Evolutionary conservation across 2,329 filamentous ascomycete species (phyloP).

Genomic region (Scopulariopsis brevicaulis): DNA sequence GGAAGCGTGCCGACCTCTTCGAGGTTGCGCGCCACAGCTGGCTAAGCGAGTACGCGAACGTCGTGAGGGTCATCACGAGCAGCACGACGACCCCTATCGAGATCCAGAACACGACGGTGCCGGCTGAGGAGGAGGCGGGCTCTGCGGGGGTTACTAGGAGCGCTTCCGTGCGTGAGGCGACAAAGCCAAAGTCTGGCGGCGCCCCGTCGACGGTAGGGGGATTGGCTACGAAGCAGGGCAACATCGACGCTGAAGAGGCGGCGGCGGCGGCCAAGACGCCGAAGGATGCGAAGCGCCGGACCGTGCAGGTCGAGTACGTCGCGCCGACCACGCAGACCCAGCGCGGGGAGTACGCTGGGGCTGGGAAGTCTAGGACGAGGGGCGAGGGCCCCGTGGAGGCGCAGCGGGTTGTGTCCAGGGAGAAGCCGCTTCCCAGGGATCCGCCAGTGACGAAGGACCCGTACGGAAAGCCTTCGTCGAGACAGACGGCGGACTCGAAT

Average conservation of each 20-base stretch:
- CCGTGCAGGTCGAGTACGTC: conserved; percentile 96
- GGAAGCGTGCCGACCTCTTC: conserved; percentile 90
- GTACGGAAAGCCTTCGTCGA: conserved; percentile 22
- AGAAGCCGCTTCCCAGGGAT: conserved; percentile 51
- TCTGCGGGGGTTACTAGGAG: conserved; percentile 63
- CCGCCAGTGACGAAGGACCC: conserved; percentile 34
- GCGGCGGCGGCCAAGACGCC: conserved; percentile 46
- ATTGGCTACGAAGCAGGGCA: conserved; percentile 61
- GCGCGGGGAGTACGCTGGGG: conserved; percentile 38
- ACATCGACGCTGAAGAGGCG: conserved; percentile 57
- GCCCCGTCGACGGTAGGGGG: conserved; percentile 43
- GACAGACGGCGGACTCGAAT: conserved; percentile 12
- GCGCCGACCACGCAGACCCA: conserved; percentile 79
- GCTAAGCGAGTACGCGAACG: conserved; percentile 93
- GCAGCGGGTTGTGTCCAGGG: conserved; percentile 29
- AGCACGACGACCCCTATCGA: conserved; percentile 80
- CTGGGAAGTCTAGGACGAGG: conserved; percentile 14
- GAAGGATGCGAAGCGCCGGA: conserved; percentile 83
- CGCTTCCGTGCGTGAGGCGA: conserved; percentile 80
- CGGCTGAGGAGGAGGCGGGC: conserved; percentile 42
- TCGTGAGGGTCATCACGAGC: conserved; percentile 95
- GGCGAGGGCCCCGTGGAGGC: conserved; percentile 17
- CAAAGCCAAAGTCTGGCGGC: conserved; percentile 51
- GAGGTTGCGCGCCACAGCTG: conserved; percentile 97
- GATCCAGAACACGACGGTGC: conserved; percentile 68